Conservation (phyloP, 129 eudicot genomes). For the Daucus carota region DNA sequence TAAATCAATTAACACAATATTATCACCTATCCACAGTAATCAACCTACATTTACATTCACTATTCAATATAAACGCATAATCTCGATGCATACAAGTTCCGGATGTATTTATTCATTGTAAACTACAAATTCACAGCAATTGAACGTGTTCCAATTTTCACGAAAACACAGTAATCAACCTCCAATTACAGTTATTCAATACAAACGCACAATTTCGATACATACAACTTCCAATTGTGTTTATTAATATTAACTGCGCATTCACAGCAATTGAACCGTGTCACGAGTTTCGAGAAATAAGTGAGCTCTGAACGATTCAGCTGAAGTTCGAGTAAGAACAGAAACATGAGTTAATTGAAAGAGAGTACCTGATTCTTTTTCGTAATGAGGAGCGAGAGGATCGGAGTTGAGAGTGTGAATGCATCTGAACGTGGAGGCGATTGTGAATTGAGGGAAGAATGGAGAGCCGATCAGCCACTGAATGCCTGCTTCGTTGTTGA, state of each 20-base stretch:
- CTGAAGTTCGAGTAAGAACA: not conserved
- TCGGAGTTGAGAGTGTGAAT: slow-evolving; percentile 49
- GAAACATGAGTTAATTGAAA: too few species aligned
- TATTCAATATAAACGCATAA: too few species aligned
- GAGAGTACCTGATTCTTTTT: slow-evolving; percentile 57
- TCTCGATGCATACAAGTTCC: too few species aligned
- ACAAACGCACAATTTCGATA: not conserved
- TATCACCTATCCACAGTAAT: too few species aligned
- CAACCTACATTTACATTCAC: too few species aligned
- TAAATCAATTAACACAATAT: too few species aligned
- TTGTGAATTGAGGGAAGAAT: slow-evolving; percentile 41
- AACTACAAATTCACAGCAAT: too few species aligned
- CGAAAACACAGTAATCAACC: too few species aligned
- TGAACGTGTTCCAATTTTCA: not conserved
- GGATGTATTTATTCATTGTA: too few species aligned
- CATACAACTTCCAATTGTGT: too few species aligned
- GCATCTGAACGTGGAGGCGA: slow-evolving; percentile 74
- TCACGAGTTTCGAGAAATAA: not conserved
- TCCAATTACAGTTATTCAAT: too few species aligned
- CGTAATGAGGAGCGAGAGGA: slow-evolving; percentile 46
- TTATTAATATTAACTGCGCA: too few species aligned
- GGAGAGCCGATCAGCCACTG: slow-evolving; percentile 92
- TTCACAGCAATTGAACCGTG: not conserved
- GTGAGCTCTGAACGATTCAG: not conserved
- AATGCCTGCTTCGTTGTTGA: slow-evolving; percentile 38